phyloP scores from a whole-genome alignment of 768 basidiomycete genomes.

The Cantharellus anzutake region DNA sequence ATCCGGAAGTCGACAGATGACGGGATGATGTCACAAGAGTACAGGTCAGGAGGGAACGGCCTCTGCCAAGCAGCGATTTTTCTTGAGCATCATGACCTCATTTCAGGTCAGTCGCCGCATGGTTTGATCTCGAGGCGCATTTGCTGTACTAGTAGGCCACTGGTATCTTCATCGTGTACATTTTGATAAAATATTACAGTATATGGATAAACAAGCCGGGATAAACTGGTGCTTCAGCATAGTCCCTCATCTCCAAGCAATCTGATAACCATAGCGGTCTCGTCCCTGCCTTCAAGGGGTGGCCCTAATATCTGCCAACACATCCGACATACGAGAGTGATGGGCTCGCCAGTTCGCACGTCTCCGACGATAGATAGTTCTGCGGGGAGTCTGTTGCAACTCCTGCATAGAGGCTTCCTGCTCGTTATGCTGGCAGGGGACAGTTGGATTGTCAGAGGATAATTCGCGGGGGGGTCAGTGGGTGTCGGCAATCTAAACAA shows the following conservation, averaged over 20 bases:
- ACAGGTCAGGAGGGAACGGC: too few relatives aligned
- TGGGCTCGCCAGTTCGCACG: conserved; percentile 56
- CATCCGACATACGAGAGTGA: conserved; percentile 47
- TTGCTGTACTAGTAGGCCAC: too few relatives aligned
- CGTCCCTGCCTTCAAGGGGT: conserved; percentile 20
- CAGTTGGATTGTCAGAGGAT: conserved; percentile 48
- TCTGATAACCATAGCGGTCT: conserved; percentile 23
- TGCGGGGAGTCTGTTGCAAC: conserved; percentile 53
- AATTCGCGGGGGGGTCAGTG: conserved; percentile 35
- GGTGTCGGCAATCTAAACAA: conserved; percentile 34
- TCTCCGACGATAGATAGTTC: conserved; percentile 49
- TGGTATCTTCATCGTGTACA: too few relatives aligned
- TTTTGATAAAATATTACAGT: too few relatives aligned
- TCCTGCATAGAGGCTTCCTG: conserved; percentile 29
- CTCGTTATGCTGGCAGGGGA: conserved; percentile 37
- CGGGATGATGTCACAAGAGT: too few relatives aligned
- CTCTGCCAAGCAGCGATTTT: too few relatives aligned
- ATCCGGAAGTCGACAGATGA: too few relatives aligned
- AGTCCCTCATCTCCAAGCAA: neutral
- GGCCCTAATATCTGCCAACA: conserved; percentile 60
- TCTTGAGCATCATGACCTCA: too few relatives aligned
- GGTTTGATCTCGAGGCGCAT: too few relatives aligned
- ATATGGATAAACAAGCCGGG: too few relatives aligned
- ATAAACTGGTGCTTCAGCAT: too few relatives aligned
- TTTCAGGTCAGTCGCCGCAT: too few relatives aligned